phyloP scores from a whole-genome alignment of 371 early-diverging fungal genomes.

The Umbelopsis sp. region DNA sequence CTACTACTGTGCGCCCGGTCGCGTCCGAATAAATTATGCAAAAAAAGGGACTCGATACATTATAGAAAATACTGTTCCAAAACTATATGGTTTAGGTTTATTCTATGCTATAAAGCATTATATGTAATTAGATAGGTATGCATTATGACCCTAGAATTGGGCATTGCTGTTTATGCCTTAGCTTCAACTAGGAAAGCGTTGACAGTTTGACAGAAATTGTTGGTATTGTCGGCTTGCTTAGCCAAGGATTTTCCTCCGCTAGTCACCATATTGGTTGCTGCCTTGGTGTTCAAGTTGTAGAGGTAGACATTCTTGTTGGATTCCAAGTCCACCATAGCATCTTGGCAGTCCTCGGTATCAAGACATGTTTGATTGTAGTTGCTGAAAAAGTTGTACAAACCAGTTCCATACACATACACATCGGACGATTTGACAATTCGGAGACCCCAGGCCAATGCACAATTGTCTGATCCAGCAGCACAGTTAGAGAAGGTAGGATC shows the following conservation, averaged over 20 bases:
- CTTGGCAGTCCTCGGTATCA: constrained; percentile 20
- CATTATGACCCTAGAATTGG: too few relatives aligned
- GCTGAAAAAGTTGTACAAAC: constrained; percentile 31
- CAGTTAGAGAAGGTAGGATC: constrained; percentile 31
- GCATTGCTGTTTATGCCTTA: not conserved
- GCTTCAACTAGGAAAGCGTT: not conserved
- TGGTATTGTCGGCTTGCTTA: constrained; percentile 14
- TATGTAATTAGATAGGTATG: too few relatives aligned
- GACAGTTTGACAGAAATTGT: constrained; percentile 6
- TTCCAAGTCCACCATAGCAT: constrained; percentile 23
- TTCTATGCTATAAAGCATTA: too few relatives aligned
- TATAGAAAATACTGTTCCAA: too few relatives aligned
- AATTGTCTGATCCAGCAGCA: not conserved
- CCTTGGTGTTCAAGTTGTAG: constrained; percentile 12
- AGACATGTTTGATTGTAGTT: constrained; percentile 29
- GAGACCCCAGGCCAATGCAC: constrained; percentile 28
- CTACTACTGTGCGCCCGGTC: too few relatives aligned
- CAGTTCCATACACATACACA: constrained; percentile 29
- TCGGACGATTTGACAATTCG: constrained; percentile 29
- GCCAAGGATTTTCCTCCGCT: not conserved
- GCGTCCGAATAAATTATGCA: too few relatives aligned
- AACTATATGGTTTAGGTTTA: too few relatives aligned
- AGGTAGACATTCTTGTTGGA: constrained; percentile 3
- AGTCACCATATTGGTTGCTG: constrained; percentile 2
- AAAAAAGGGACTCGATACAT: too few relatives aligned